A percentile compares a stretch with the other conserved stretches of the same genome.
These are phyloP conservation scores for Blastomyces gilchristii DNA, from an alignment of 2,329 filamentous ascomycete species.

Conservation along the genomic window DNA sequence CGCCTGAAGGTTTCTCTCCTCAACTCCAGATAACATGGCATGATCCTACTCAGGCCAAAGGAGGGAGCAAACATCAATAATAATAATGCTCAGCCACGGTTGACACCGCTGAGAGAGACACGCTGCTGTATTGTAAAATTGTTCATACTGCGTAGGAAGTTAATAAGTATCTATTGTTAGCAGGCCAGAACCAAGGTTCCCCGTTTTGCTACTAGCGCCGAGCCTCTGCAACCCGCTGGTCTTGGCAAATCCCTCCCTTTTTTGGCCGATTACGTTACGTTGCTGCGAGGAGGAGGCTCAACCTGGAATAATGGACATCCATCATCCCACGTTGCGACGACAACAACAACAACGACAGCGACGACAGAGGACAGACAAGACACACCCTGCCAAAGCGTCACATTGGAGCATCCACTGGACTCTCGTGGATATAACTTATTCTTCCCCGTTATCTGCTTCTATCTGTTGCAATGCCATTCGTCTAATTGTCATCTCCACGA, in stretches of 20 bases:
- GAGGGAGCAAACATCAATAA: neutral
- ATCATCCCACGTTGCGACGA: neutral
- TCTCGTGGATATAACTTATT: neutral
- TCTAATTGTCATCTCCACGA: neutral
- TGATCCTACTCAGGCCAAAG: neutral
- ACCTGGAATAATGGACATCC: neutral
- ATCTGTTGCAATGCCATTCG: neutral
- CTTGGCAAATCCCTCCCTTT: conserved; percentile 3
- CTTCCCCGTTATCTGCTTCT: neutral
- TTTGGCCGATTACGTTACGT: neutral
- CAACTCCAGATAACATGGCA: neutral
- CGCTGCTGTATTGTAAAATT: too few species aligned
- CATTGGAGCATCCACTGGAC: neutral
- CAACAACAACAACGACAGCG: neutral
- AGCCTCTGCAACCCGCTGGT: neutral
- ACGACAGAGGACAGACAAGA: too few species aligned
- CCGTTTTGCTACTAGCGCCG: neutral
- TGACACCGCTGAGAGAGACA: neutral
- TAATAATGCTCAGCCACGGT: neutral
- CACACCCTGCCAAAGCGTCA: neutral
- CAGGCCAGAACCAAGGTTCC: too few species aligned
- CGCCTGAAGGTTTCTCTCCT: too few species aligned
- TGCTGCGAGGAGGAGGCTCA: neutral
- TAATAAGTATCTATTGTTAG: too few species aligned
- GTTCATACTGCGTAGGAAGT: too few species aligned